Evolutionary conservation across 805 yeast species (phyloP), one percentile per base, ranked within the genome.

Genomic region (Hanseniaspora opuntiae): DNA sequence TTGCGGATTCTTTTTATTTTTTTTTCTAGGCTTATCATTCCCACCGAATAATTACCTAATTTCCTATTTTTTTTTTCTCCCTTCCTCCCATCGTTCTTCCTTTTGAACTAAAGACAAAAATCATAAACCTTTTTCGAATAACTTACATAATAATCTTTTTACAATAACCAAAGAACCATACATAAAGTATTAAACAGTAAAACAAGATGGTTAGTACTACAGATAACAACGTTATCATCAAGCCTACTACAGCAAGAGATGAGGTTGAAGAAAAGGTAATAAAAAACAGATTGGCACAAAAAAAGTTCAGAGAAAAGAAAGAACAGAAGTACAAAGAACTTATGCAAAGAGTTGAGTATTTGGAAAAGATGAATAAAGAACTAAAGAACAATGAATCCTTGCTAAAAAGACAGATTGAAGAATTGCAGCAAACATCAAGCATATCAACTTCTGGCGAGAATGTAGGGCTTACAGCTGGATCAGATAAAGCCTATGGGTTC

Each of bases 271-370:
- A 22, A 32, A 45, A 35, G 35, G 57, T 39, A 50, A 38, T 48
- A 2, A 97, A 93, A 69, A 90, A 93, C 67, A 76, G 97, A 61
- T 97, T 97, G 3, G 97, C 97, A n/a, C 98, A 93, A 68, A 74
- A 97, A 53, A 97, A 97, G 7, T 90, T 87, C 68, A 74, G 97
- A 55, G 97, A 93, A 68, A 78, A 97, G 56, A 90, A 90, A 66
- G 97, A 90, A 66, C 75, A 74, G 49, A 86, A 85, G 63, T 77
- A 93, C 81, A 78, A 79, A 63, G 95, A 87, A 58, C 73, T 90
- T 57, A 96, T 89, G 64, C 81, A 79, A 46, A 81, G 85, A 60
- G 95, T 90, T 14, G 68, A 74, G 49, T 66, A 70, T 58, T 74
- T 90, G 59, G 96, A 93, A 65, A 75, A 76, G 58, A 84, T 82